Evolutionary conservation across 768 basidiomycete species (phyloP).

Genomic region (Lactifluus pinguis): DNA sequence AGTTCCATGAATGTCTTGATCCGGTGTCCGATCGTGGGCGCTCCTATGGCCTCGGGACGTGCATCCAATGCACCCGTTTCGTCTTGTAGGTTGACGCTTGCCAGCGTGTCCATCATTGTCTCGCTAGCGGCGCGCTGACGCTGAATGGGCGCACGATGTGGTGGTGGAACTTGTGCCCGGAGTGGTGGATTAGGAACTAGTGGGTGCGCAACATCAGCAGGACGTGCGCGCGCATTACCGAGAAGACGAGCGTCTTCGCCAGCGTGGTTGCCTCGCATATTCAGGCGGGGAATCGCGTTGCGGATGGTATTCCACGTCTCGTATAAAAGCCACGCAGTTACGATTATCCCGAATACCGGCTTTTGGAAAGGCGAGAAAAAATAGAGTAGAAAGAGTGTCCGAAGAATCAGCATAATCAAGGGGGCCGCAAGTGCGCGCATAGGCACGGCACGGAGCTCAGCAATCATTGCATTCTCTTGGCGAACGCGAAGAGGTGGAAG

Average conservation of each 20-base stretch:
- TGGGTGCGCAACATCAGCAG: neutral
- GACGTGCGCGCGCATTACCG: neutral
- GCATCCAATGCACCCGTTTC: slow-evolving; percentile 11
- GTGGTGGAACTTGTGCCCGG: neutral
- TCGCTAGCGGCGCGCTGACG: neutral
- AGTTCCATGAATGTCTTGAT: slow-evolving; percentile 15
- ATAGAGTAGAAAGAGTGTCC: slow-evolving; percentile 18
- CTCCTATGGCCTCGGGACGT: neutral
- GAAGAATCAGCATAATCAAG: slow-evolving; percentile 15
- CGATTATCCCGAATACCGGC: slow-evolving; percentile 16
- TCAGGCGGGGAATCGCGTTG: slow-evolving; percentile 11
- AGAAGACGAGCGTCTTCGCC: neutral
- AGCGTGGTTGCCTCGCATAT: slow-evolving; percentile 2
- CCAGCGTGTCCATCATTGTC: slow-evolving; percentile 9
- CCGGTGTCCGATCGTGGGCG: slow-evolving; percentile 2
- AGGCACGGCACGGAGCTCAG: slow-evolving; percentile 18
- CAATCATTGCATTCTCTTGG: slow-evolving; percentile 16
- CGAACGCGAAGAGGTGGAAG: slow-evolving; percentile 15
- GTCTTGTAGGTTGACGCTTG: slow-evolving; percentile 9
- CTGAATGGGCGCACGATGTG: neutral
- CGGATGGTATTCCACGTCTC: slow-evolving; percentile 21
- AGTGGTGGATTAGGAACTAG: neutral
- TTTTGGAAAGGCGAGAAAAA: slow-evolving; percentile 20
- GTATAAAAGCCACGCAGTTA: slow-evolving; percentile 17
- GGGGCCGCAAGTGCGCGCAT: slow-evolving; percentile 19